A percentile compares a stretch with the other conserved stretches of the same genome.
phyloP scores from a whole-genome alignment of 371 early-diverging fungal genomes.

The Mortierella sp. region DNA sequence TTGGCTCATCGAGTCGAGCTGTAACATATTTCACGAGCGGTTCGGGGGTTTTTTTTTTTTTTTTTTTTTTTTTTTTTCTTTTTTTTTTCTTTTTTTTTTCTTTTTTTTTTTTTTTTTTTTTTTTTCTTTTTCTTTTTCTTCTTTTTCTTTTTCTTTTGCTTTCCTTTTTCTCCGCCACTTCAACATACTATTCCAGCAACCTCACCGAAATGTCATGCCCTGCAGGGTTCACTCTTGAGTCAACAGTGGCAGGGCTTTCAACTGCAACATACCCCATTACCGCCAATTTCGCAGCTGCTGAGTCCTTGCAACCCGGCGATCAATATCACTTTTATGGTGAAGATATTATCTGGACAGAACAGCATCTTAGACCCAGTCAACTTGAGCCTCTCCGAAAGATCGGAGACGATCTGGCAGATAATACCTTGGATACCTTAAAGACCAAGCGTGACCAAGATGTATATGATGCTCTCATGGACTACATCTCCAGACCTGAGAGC shows the following conservation, averaged over 20 bases:
- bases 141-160: no score
- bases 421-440: constrained; percentile 13
- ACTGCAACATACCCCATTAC: background rate
- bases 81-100: no score
- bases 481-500: constrained; percentile 12
- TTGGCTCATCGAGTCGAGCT: no score
- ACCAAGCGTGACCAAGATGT: constrained; percentile 15
- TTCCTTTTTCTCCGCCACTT: no score
- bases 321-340: constrained; percentile 14
- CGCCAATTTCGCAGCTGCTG: constrained; percentile 11
- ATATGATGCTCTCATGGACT: constrained; percentile 7
- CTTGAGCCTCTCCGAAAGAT: constrained; percentile 25
- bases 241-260: no score
- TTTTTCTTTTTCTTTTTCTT: background rate
- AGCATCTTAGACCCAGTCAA: constrained; percentile 30
- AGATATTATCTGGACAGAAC: constrained; percentile 27
- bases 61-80: background rate
- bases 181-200: no score
- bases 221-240: constrained; percentile 24
- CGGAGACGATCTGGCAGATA: constrained; percentile 25
- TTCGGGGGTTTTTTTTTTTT: background rate
- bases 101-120: background rate
- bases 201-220: constrained; percentile 44
- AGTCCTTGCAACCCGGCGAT: constrained; percentile 19
- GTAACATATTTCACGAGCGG: no score